Percentiles rank a stretch among this genome's conserved stretches.
Conservation (phyloP, 176 grass and related monocot genomes). For the Otatea glauca region DNA sequence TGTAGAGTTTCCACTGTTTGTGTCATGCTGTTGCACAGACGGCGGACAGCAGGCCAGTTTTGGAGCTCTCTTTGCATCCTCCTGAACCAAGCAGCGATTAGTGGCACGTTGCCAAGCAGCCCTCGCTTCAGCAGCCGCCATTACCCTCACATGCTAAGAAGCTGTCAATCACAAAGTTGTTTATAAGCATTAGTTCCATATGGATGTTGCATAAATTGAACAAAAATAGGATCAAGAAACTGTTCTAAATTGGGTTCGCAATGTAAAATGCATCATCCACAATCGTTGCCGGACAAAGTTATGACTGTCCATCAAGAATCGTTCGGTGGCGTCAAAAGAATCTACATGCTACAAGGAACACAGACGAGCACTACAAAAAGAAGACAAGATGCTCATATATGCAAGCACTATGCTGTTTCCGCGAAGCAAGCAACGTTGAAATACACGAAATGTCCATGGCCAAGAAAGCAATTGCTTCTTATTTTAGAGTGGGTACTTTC, state of each 20-base stretch:
- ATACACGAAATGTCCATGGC: neutral
- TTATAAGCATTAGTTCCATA: neutral
- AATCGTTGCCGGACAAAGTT: neutral
- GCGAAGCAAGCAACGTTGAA: constrained; percentile 28
- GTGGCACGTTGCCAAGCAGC: constrained; percentile 90
- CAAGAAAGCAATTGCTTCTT: neutral
- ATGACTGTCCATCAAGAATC: neutral
- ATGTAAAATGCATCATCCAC: neutral
- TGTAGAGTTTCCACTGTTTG: constrained; percentile 25
- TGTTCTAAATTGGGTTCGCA: neutral
- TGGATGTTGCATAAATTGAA: neutral
- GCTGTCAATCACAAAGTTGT: constrained; percentile 21
- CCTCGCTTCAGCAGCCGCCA: constrained; percentile 95
- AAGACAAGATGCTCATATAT: neutral
- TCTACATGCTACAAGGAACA: constrained; percentile 9
- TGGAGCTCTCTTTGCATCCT: constrained; percentile 91
- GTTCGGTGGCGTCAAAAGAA: neutral
- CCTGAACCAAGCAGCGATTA: constrained; percentile 87
- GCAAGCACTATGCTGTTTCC: neutral
- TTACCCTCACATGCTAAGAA: constrained; percentile 49
- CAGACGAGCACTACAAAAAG: neutral
- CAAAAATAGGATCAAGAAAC: neutral
- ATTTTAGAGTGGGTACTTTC: neutral
- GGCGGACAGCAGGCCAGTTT: constrained; percentile 65
- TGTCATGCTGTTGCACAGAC: constrained; percentile 44